A percentile compares a stretch with the other conserved stretches of the same genome.
phyloP scores from a whole-genome alignment of 2,329 filamentous ascomycete species.

The Colletotrichum paranaense region DNA sequence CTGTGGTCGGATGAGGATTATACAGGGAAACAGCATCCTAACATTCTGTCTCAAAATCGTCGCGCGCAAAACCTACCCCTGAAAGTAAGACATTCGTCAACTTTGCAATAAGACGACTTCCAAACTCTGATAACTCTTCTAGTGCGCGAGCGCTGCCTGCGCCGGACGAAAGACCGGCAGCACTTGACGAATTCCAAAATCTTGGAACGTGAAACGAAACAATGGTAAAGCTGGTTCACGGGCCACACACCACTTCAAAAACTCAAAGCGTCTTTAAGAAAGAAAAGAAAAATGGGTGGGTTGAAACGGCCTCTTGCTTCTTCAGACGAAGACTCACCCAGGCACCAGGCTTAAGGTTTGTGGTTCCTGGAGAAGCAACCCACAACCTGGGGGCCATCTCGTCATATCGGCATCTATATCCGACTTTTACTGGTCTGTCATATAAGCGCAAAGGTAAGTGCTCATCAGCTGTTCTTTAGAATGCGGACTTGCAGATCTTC shows the following conservation, averaged over 20 bases:
- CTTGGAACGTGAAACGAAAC: conserved; percentile 26
- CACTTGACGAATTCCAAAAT: background rate
- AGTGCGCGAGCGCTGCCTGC: background rate
- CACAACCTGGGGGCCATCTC: background rate
- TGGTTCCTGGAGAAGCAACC: background rate
- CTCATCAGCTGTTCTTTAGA: background rate
- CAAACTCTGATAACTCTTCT: background rate
- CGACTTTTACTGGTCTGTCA: background rate
- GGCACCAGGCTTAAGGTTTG: background rate
- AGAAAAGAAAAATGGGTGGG: conserved; percentile 1
- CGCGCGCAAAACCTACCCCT: background rate
- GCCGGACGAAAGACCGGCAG: background rate
- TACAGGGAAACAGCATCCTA: background rate
- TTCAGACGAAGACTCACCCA: conserved; percentile 4
- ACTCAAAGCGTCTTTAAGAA: conserved; percentile 4
- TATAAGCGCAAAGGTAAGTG: background rate
- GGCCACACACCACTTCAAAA: background rate
- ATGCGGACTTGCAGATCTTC: conserved; percentile 9
- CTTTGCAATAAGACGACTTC: background rate
- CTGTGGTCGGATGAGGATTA: background rate
- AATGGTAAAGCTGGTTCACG: background rate
- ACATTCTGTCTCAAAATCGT: background rate
- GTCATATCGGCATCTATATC: conserved; percentile 11
- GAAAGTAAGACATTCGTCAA: background rate
- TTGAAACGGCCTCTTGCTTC: conserved; percentile 11